These are phyloP conservation scores for Tubosaeta sp. DNA, from an alignment of 768 basidiomycete genomes.

Conservation along the genomic window DNA sequence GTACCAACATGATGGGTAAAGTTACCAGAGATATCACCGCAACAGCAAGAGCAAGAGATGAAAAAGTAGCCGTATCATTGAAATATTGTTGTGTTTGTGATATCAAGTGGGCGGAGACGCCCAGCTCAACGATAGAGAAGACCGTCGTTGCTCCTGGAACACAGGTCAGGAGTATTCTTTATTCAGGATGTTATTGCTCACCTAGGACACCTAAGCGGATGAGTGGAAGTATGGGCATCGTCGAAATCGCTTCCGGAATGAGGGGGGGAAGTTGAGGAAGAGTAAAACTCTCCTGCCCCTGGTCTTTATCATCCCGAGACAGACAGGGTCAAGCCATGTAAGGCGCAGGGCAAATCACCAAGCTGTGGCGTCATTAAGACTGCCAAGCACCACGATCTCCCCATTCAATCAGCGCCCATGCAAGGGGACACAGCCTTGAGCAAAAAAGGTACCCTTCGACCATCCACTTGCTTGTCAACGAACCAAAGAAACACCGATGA, in stretches of 20 bases:
- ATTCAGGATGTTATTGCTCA: constrained; percentile 4
- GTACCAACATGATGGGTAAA: constrained; percentile 25
- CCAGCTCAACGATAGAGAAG: constrained; percentile 32
- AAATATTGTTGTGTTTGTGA: constrained; percentile 13
- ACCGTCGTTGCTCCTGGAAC: constrained; percentile 12
- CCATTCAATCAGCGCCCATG: background rate
- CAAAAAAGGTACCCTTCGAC: background rate
- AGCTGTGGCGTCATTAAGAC: background rate
- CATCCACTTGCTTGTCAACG: background rate
- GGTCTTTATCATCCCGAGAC: constrained; percentile 11
- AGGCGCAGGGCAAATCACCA: background rate
- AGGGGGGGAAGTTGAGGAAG: background rate
- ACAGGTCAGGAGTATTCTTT: background rate
- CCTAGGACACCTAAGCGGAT: constrained; percentile 22
- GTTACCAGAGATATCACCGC: constrained; percentile 27
- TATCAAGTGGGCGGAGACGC: constrained; percentile 26
- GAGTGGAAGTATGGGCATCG: constrained; percentile 11
- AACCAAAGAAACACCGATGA: background rate
- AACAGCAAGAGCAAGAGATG: constrained; percentile 28
- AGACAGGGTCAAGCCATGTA: background rate
- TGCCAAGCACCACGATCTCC: background rate
- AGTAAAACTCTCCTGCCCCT: background rate
- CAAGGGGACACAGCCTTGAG: background rate
- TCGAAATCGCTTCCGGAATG: background rate
- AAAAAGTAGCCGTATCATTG: constrained; percentile 15